Evolutionary conservation across 2,329 filamentous ascomycete genomes (phyloP), one percentile per base, ranked within the genome.

Genomic region (Aspergillus sp.): DNA sequence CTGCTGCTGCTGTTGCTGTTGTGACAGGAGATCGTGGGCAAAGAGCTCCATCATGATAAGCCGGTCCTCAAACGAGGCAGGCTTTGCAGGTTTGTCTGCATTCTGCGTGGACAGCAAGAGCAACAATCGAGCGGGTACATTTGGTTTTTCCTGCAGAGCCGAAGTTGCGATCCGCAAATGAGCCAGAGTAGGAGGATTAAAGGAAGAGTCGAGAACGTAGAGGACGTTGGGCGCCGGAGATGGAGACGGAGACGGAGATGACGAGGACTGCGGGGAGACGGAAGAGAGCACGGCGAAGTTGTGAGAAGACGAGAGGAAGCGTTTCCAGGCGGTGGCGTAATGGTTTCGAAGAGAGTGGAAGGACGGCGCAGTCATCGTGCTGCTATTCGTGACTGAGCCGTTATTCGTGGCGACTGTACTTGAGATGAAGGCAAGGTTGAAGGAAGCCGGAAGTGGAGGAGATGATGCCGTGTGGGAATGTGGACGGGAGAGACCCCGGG

Each of bases 161-260:
- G 75, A 75, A 29, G 68, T 70, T 4, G 75, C 77, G 32, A 84
- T 75, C 26, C 69, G 67, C 12, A 76, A 66, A 57, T 84, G 80
- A 7, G 80, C 81, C 44, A 71, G 67, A 3, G 78, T 80, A 1
- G 81, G 81, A 7, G 81, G 81, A 52, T 84, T 84, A 73, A 82
- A 83, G 27, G 79, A 82, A 0, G 80, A 82, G 59, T 83, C 81
- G 41, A 83, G 71, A 46, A 84, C 79, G 63, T 80, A 81, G 44
- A 84, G 73, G n/a, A 60, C 55, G n/a, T 57, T 54, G 32, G 62
- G 57, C 43, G 41, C 49, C 36, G 43, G 43, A 41, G 42, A 52
- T 45, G 29, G 19, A 4, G 19, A 19, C 19, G 19, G 19, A 19
- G 19, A 19, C 19, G 19, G 19, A 19, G 19, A 19, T 19, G 19